phyloP scores from a whole-genome alignment of 1,284 basidiomycete species.

The Wallemia hederae region DNA sequence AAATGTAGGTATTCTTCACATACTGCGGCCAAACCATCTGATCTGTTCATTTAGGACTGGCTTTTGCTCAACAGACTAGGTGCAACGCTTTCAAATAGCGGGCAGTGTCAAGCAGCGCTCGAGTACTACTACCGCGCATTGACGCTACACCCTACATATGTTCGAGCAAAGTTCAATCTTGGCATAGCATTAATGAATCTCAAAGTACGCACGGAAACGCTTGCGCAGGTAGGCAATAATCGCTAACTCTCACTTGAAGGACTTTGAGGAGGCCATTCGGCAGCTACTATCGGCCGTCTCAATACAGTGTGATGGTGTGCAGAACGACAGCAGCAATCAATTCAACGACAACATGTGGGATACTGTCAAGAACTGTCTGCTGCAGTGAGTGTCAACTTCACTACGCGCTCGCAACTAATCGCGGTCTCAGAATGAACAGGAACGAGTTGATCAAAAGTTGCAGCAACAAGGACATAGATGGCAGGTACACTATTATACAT shows the following conservation, averaged over 20 bases:
- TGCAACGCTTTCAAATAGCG: constrained; percentile 80
- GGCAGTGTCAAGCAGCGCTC: constrained; percentile 50
- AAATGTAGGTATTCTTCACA: constrained; percentile 25
- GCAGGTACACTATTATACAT: constrained; percentile 17
- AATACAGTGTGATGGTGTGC: constrained; percentile 25
- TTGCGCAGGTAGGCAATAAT: too few species aligned
- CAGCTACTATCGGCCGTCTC: constrained; percentile 59
- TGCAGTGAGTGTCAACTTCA: constrained; percentile 21
- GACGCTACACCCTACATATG: constrained; percentile 70
- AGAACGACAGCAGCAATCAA: constrained; percentile 25
- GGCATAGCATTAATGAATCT: constrained; percentile 74
- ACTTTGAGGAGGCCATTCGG: constrained; percentile 51
- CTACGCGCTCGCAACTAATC: too few species aligned
- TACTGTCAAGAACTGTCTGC: constrained; percentile 43
- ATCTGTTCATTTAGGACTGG: constrained; percentile 41
- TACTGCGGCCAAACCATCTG: neutral
- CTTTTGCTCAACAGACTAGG: constrained; percentile 83
- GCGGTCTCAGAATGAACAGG: constrained; percentile 21
- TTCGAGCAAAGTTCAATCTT: constrained; percentile 70
- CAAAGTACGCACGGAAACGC: constrained; percentile 28
- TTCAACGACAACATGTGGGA: constrained; percentile 56
- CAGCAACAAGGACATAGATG: constrained; percentile 36
- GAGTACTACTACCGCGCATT: constrained; percentile 71
- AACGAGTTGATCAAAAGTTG: constrained; percentile 44
- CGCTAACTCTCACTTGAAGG: constrained; percentile 17